Evolutionary conservation across 768 basidiomycete genomes (phyloP).

Genomic region (Nidularia sp.): DNA sequence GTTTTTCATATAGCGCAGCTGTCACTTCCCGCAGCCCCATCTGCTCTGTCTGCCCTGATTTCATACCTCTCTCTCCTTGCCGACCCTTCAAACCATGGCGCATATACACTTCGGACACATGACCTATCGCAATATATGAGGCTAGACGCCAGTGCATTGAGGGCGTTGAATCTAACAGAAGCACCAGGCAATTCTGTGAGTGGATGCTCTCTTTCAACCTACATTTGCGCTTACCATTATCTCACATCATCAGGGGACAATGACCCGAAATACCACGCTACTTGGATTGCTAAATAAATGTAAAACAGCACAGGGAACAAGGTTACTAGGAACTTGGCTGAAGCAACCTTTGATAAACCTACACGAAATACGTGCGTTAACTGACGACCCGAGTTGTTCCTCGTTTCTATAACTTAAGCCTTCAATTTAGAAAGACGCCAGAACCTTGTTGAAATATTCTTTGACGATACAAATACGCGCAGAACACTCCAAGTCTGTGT

Average conservation of each 20-base stretch:
- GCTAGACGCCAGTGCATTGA: constrained; percentile 90
- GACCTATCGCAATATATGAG: constrained; percentile 95
- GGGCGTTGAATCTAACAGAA: constrained; percentile 84
- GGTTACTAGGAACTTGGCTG: constrained; percentile 86
- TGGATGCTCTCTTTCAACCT: neutral
- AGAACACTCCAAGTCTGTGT: constrained; percentile 63
- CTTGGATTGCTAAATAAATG: constrained; percentile 91
- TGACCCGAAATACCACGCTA: constrained; percentile 80
- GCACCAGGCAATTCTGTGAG: constrained; percentile 53
- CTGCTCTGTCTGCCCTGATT: constrained; percentile 78
- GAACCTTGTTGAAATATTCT: constrained; percentile 81
- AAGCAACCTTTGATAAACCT: constrained; percentile 94
- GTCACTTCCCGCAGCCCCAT: constrained; percentile 70
- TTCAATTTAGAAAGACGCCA: constrained; percentile 68
- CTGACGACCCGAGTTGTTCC: neutral
- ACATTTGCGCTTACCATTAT: too few species aligned
- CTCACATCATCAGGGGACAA: constrained; percentile 36
- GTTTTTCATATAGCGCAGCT: constrained; percentile 59
- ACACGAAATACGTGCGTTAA: constrained; percentile 80
- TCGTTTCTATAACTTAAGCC: neutral
- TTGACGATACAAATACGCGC: constrained; percentile 72
- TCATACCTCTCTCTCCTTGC: constrained; percentile 76
- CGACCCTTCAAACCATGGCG: constrained; percentile 74
- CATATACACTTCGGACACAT: constrained; percentile 80
- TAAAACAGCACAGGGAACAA: constrained; percentile 91